Conservation (phyloP, 331 rosid genomes). For the Malus hybrid region DNA sequence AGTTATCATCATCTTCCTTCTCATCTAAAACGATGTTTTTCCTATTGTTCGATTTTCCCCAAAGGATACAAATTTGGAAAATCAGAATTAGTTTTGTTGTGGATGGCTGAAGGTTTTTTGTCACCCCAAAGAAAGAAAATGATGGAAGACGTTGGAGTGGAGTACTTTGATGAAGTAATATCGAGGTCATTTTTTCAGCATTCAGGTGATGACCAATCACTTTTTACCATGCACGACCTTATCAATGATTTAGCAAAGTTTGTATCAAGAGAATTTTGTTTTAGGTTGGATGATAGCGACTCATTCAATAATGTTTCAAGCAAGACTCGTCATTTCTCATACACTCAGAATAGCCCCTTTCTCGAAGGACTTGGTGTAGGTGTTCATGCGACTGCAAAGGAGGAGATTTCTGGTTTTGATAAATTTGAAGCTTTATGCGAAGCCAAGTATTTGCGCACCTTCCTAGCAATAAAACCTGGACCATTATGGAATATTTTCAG, state of each 20-base stretch:
- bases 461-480: not conserved
- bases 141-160: not conserved
- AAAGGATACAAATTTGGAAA: not conserved
- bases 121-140: not conserved
- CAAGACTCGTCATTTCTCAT: constrained; percentile 9
- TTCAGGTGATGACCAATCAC: not conserved
- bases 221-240: constrained; percentile 6
- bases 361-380: not conserved
- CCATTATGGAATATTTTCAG: rapidly evolving
- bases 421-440: not conserved
- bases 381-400: not conserved
- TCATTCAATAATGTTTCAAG: not conserved
- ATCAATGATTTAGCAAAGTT: constrained; percentile 5
- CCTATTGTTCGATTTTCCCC: constrained; percentile 9
- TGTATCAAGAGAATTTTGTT: not conserved
- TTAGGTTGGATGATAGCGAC: not conserved
- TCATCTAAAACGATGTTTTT: constrained; percentile 7
- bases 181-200: constrained; percentile 8
- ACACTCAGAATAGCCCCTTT: not conserved
- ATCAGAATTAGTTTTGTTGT: not conserved
- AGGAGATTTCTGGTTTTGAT: not conserved
- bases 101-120: not conserved
- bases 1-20: constrained; percentile 11
- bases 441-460: not conserved
- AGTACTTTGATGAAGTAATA: constrained; percentile 8